Evolutionary conservation across 257 asterid genomes (phyloP).

Genomic region (Misopates orontium): DNA sequence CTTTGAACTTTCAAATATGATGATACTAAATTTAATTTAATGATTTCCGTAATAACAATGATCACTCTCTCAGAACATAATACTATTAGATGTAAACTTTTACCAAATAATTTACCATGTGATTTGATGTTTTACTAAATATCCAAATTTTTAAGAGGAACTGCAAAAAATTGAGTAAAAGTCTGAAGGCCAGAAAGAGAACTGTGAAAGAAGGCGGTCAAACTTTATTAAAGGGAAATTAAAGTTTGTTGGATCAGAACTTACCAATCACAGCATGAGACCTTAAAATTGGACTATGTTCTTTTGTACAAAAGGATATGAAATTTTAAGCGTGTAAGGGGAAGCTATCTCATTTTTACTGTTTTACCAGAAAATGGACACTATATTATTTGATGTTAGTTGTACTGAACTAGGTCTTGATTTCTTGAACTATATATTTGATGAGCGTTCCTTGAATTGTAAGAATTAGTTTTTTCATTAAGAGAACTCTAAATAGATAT

Average conservation of each 20-base stretch:
- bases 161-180: background rate
- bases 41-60: too few species aligned
- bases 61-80: too few species aligned
- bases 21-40: too few species aligned
- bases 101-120: too few species aligned
- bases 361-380: background rate
- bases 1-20: too few species aligned
- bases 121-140: too few species aligned
- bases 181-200: background rate
- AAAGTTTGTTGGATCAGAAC: conserved; percentile 23
- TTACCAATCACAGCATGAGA: conserved; percentile 22
- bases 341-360: background rate
- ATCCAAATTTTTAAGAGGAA: conserved; percentile 9
- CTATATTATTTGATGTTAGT: background rate
- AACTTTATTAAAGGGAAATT: background rate
- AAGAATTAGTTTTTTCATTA: too few species aligned
- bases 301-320: background rate
- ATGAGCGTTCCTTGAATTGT: too few species aligned
- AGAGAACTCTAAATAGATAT: too few species aligned
- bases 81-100: too few species aligned
- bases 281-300: background rate
- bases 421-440: too few species aligned
- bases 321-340: background rate
- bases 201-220: conserved; percentile 2
- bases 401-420: background rate